A percentile compares a stretch with the other conserved stretches of the same genome.
These are phyloP conservation scores for Pyrenophora graminea DNA, from an alignment of 2,329 filamentous ascomycete genomes.

Conservation along the genomic window DNA sequence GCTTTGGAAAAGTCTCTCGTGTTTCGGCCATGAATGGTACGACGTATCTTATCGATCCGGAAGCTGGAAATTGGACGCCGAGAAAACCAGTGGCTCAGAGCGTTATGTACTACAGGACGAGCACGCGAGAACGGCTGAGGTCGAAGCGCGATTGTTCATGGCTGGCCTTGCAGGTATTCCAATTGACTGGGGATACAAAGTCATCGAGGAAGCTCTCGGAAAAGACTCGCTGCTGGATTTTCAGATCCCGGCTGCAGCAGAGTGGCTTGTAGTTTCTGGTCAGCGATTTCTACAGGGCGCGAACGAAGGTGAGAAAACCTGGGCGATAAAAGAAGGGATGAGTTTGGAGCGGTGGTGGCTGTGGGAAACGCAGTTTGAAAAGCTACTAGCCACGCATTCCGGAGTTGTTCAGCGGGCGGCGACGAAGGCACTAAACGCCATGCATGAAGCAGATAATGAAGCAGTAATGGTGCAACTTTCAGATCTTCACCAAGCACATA, in stretches of 20 bases:
- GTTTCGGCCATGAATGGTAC: constrained; percentile 11
- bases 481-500: no score
- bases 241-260: constrained; percentile 8
- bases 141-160: constrained; percentile 6
- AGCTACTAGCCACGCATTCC: neutral
- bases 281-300: constrained; percentile 3
- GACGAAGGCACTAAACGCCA: neutral
- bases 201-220: constrained; percentile 8
- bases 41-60: constrained; percentile 1
- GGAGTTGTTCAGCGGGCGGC: neutral
- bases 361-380: neutral
- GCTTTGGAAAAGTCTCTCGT: constrained; percentile 7
- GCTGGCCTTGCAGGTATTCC: constrained; percentile 5
- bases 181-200: constrained; percentile 12
- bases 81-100: neutral
- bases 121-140: constrained; percentile 4
- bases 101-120: neutral
- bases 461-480: no score
- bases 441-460: neutral
- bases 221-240: constrained; percentile 6
- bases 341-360: neutral
- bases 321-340: neutral
- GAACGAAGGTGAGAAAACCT: neutral
- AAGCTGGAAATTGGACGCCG: neutral
- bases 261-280: constrained; percentile 1